Base-by-base conservation (phyloP, 345 rosid genomes). In the Sonneratia alba region DNA sequence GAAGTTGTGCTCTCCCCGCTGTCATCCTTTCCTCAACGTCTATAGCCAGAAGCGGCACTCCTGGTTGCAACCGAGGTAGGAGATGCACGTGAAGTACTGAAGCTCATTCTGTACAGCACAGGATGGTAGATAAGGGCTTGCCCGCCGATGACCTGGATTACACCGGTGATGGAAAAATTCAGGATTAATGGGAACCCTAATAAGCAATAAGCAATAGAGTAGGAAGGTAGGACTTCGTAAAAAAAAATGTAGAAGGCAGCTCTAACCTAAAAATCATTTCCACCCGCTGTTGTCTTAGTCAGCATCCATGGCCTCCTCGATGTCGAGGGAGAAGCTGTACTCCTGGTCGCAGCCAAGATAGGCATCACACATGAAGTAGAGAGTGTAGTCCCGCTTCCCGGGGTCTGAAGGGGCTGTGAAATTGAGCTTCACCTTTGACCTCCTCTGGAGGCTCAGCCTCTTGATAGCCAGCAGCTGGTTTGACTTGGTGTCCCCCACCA, bases 311-410 rank as follows among this genome's bases (percentile, higher is more conserved):
- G 85, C 73, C 27, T 81, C 96, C 68, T 78, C 82, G 40, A 87
- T 87, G 71, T 87, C 83, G 24, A 94, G 82, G 10, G 71, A 55
- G 81, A 94, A 91, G 67, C 71, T 73, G 57, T 90, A 90, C 78
- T 95, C 97, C 81, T 89, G 97, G 74, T 89, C 97, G 65, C 97
- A 95, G 2, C 99, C 97, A 74, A 92, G 73, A 78, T 87, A 95
- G 7, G 97, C 90, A 76, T 92, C 96, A 32, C 96, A 87, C 96
- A 90, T 95, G 70, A 95, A 90, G 77, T 90, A 89, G 0, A 92
- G 82, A 0, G 86, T 85, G 76, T 86, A 89, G 0, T 85, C 68
- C 80, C 85, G 90, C 86, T 76, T 85, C 71, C 90, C 92, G 2
- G 83, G 66, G 73, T 91, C 97, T 0, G 80, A 68, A 19, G 97